Evolutionary conservation across 2,329 filamentous ascomycete species (phyloP).

Genomic region (Aspergillus sp.): DNA sequence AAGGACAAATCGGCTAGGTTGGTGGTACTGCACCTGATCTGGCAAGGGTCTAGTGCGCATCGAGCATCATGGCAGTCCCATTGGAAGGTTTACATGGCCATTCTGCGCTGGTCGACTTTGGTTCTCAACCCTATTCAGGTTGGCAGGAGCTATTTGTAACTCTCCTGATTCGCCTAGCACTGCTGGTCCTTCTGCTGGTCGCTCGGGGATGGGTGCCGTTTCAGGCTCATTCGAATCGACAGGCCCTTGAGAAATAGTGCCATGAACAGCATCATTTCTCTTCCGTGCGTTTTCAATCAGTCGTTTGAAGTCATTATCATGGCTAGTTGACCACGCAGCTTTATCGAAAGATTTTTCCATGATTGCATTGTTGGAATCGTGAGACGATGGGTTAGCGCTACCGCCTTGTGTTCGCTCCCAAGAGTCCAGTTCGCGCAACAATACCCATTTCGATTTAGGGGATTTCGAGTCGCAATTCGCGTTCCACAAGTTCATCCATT

Average conservation of each 20-base stretch:
- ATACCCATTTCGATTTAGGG: slow-evolving; percentile 62
- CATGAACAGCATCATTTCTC: slow-evolving; percentile 34
- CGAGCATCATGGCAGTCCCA: background rate
- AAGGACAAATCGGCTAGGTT: background rate
- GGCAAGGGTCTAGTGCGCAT: background rate
- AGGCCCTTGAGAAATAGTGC: slow-evolving; percentile 20
- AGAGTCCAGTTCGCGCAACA: slow-evolving; percentile 70
- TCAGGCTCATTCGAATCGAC: slow-evolving; percentile 4
- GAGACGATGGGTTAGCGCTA: slow-evolving; percentile 33
- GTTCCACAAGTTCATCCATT: slow-evolving; percentile 96
- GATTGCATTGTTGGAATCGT: slow-evolving; percentile 41
- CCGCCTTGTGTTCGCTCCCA: slow-evolving; percentile 83
- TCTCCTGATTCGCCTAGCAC: slow-evolving; percentile 2
- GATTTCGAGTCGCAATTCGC: slow-evolving; percentile 82
- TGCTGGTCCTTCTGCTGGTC: background rate
- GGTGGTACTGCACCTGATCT: background rate
- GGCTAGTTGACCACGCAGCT: slow-evolving; percentile 63
- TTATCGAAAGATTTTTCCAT: slow-evolving; percentile 88
- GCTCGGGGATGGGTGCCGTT: background rate
- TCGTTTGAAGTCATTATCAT: slow-evolving; percentile 69
- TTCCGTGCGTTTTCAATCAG: slow-evolving; percentile 70
- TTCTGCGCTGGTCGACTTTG: slow-evolving; percentile 1
- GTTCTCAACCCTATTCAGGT: slow-evolving; percentile 3
- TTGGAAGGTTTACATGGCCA: background rate
- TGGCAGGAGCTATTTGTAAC: slow-evolving; percentile 2